Evolutionary conservation across 371 early-diverging fungal species (phyloP).

Genomic region (Saksenaea oblongispora): DNA sequence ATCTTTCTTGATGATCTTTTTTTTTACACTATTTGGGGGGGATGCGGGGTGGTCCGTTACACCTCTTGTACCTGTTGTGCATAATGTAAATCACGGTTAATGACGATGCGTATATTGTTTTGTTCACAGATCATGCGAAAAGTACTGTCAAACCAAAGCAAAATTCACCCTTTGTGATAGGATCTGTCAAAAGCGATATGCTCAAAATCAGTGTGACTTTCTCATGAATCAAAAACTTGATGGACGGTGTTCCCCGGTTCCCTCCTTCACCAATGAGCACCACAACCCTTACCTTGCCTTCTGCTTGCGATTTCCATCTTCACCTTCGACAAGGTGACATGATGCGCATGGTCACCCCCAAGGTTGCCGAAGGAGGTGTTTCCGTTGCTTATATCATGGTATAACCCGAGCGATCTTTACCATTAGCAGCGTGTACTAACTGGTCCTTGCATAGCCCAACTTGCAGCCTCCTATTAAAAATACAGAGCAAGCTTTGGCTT

Average conservation of each 20-base stretch:
- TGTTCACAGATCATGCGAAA: too few species aligned
- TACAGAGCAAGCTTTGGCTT: constrained; percentile 84
- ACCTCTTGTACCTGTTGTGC: too few species aligned
- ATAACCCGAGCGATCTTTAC: constrained; percentile 3
- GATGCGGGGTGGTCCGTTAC: neutral
- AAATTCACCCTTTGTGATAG: too few species aligned
- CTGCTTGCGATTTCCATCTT: constrained; percentile 90
- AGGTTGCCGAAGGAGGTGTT: constrained; percentile 81
- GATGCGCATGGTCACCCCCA: constrained; percentile 88
- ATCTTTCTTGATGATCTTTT: neutral
- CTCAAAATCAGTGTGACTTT: too few species aligned
- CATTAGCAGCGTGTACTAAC: neutral
- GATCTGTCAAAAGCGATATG: too few species aligned
- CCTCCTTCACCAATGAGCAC: constrained; percentile 22
- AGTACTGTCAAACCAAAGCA: too few species aligned
- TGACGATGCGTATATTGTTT: too few species aligned
- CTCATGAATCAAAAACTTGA: neutral
- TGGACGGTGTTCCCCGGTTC: neutral
- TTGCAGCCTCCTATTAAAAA: constrained; percentile 88
- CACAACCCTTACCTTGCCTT: constrained; percentile 56
- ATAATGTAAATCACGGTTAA: too few species aligned
- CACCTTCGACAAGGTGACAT: constrained; percentile 94
- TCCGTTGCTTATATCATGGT: constrained; percentile 95
- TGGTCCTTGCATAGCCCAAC: constrained; percentile 73
- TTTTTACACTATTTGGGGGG: too few species aligned